A percentile compares a stretch with the other conserved stretches of the same genome.
phyloP scores from a whole-genome alignment of 2,329 filamentous ascomycete species.

The Trichoderma cornu-damae region DNA sequence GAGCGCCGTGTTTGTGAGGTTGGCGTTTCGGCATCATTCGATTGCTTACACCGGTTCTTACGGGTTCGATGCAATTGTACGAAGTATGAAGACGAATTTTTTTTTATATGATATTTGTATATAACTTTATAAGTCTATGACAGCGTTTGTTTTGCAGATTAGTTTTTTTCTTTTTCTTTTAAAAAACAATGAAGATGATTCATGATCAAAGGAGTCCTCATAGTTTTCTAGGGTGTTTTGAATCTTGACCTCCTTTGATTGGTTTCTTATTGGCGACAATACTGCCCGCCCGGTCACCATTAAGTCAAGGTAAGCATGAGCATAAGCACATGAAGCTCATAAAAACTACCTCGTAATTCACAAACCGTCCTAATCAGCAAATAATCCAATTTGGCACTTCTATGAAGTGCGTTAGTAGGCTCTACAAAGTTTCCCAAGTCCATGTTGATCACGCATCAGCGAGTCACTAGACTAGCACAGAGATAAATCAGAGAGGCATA shows the following conservation, averaged over 20 bases:
- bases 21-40: not conserved
- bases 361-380: not conserved
- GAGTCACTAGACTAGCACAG: not conserved
- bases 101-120: conserved; percentile 1
- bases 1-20: not conserved
- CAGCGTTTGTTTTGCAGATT: not conserved
- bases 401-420: too few species aligned
- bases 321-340: too few species aligned
- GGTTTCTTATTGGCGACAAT: not conserved
- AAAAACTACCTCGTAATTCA: too few species aligned
- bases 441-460: not conserved
- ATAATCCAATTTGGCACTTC: not conserved
- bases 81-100: not conserved
- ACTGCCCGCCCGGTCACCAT: too few species aligned
- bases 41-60: not conserved
- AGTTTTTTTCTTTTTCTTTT: not conserved
- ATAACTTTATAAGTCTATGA: not conserved
- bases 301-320: too few species aligned
- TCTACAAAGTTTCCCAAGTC: not conserved
- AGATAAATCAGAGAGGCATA: not conserved
- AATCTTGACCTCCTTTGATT: too few species aligned
- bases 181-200: not conserved
- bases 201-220: too few species aligned
- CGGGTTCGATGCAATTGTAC: not conserved
- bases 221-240: too few species aligned